Base-by-base conservation (phyloP, 2,329 filamentous ascomycete genomes). In the Alternaria solani region DNA sequence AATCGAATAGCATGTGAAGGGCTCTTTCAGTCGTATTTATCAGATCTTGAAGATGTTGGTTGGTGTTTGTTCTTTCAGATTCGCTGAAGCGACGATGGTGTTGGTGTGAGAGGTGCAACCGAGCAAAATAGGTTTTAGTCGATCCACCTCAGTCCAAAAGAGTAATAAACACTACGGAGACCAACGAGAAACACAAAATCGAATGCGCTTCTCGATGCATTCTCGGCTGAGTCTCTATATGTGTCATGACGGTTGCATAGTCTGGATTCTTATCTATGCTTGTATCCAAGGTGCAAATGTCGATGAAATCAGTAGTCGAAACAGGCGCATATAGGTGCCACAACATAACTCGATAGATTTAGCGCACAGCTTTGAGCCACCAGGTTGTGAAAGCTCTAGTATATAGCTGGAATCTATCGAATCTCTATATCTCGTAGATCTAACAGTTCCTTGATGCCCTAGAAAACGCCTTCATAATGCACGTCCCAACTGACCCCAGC, bases 81-180 rank as follows among this genome's bases (percentile, higher is more conserved):
- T 25, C 26, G 2, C 16, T 25, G 28, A 26, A 30, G 44, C 30
- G n/a, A 43, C 41, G 46, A 43, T 30, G 38, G 47, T 7, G 39
- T 57, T 52, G 20, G 44, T 51, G 51, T 49, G 28, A 32, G 32
- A 41, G 39, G 44, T 30, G 14, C 26, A 56, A 57, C 57, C 60
- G 60, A 57, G 55, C 59, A 63, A 61, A 60, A 46, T 46, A 38
- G 52, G 38, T 46, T 8, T 39, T 56, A 41, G 28, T 49, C 11
- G 32, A 7, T 47, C 41, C 39, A 43, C 55, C 28, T 44, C 3
- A 5, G 11, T 9, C 36, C 4, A 5, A 20, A 7, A 20, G 23
- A 41, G 25, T 36, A 9, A 26, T 36, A 9, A 41, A 41, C 36
- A 49, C 30, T 0, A 2, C 2, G 1, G 2, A 23, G 1, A n/a